A percentile compares a stretch with the other conserved stretches of the same genome.
Evolutionary conservation across 2,329 filamentous ascomycete genomes (phyloP).

Genomic region (Sporothrix globosa): DNA sequence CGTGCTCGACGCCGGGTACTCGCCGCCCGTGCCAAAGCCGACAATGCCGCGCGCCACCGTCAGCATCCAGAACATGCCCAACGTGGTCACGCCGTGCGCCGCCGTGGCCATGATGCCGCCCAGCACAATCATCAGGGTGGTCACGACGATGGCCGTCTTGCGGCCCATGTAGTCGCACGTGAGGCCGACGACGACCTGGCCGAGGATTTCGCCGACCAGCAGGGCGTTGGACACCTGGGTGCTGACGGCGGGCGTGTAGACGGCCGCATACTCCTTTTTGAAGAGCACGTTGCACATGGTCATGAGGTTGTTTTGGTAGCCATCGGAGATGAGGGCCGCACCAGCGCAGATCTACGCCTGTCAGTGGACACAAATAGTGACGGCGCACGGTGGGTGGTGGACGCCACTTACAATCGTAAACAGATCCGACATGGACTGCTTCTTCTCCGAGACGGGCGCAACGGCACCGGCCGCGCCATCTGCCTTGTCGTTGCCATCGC

Average conservation of each 20-base stretch:
- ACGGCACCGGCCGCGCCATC: background rate
- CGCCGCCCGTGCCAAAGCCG: slow-evolving; percentile 52
- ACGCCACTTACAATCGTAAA: slow-evolving; percentile 30
- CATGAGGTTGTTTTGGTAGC: slow-evolving; percentile 45
- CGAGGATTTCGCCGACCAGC: slow-evolving; percentile 59
- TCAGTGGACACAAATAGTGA: background rate
- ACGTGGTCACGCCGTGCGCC: slow-evolving; percentile 45
- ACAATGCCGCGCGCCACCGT: slow-evolving; percentile 48
- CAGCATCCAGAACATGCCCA: slow-evolving; percentile 57
- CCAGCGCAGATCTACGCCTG: slow-evolving; percentile 36
- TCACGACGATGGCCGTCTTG: slow-evolving; percentile 52
- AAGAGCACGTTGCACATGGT: slow-evolving; percentile 44
- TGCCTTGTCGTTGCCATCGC: background rate
- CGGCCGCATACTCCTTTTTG: slow-evolving; percentile 41
- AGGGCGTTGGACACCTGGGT: slow-evolving; percentile 56
- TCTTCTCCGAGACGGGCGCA: slow-evolving; percentile 23
- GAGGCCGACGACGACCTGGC: slow-evolving; percentile 58
- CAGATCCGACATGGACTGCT: slow-evolving; percentile 31
- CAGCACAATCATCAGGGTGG: slow-evolving; percentile 50
- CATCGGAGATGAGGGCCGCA: slow-evolving; percentile 41
- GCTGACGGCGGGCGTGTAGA: slow-evolving; percentile 44
- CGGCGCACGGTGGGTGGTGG: too few species aligned
- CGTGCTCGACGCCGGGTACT: slow-evolving; percentile 57
- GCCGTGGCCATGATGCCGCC: slow-evolving; percentile 54
- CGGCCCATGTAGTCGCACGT: slow-evolving; percentile 56